Evolutionary conservation across 23 red algal species (phyloP).

Genomic region (Gracilaria domingensis): DNA sequence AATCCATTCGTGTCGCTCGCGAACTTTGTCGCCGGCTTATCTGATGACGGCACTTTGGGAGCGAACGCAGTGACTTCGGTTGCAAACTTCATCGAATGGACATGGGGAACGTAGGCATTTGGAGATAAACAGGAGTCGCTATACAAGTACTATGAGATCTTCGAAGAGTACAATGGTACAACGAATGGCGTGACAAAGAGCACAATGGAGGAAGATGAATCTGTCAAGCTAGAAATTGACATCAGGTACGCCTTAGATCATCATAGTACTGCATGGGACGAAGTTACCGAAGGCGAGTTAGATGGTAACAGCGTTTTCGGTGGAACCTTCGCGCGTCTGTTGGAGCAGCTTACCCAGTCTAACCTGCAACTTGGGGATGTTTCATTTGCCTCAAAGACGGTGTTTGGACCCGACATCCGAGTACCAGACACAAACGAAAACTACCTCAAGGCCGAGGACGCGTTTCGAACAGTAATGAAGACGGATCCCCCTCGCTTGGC

Average conservation of each 20-base stretch:
- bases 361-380: conserved; percentile 6
- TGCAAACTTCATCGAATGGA: conserved; percentile 47
- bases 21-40: conserved; percentile 48
- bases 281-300: conserved; percentile 28
- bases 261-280: conserved; percentile 37
- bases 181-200: conserved; percentile 56
- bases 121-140: conserved; percentile 43
- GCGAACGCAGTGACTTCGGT: conserved; percentile 16
- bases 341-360: not conserved
- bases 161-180: conserved; percentile 40
- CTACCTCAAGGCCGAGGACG: conserved; percentile 21
- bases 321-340: not conserved
- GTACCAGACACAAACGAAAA: conserved; percentile 48
- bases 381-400: not conserved
- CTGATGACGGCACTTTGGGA: conserved; percentile 12
- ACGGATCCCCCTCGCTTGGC: conserved; percentile 35
- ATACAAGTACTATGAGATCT: conserved; percentile 20
- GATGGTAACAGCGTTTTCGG: conserved; percentile 16
- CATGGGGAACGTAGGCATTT: conserved; percentile 43
- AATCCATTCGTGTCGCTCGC: conserved; percentile 52
- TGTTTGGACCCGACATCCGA: conserved; percentile 53
- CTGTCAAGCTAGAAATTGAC: conserved; percentile 37
- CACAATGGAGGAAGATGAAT: conserved; percentile 35
- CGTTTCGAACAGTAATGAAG: conserved; percentile 32
- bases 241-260: conserved; percentile 51